Conservation (phyloP, 768 basidiomycete species). For the Lactarius pseudohatsudake region DNA sequence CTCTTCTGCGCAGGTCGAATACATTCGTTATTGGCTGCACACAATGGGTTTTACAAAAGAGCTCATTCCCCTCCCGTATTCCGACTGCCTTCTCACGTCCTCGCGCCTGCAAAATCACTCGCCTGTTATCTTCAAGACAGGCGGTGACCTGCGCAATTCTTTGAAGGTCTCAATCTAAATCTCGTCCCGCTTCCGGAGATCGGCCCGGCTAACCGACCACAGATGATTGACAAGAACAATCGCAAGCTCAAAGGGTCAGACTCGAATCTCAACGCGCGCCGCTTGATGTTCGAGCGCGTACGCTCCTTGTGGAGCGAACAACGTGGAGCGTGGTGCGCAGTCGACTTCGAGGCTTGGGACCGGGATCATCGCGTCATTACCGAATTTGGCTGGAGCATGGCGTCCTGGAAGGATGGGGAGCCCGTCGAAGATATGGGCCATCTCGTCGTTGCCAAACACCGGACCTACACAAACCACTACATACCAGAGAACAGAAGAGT, state of each 20-base stretch:
- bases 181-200: not conserved
- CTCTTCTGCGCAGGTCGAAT: conserved; percentile 83
- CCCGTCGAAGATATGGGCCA: conserved; percentile 55
- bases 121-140: conserved; percentile 55
- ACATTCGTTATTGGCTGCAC: conserved; percentile 80
- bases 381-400: conserved; percentile 76
- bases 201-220: conserved; percentile 16
- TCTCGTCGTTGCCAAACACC: conserved; percentile 63
- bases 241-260: conserved; percentile 69
- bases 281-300: conserved; percentile 65
- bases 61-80: conserved; percentile 72
- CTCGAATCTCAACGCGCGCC: conserved; percentile 52
- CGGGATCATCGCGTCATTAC: conserved; percentile 68
- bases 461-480: conserved; percentile 58
- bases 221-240: conserved; percentile 81
- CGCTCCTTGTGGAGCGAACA: conserved; percentile 62
- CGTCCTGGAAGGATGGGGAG: conserved; percentile 55
- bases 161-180: conserved; percentile 48
- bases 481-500: conserved; percentile 66
- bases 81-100: conserved; percentile 67
- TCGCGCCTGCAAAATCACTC: conserved; percentile 58
- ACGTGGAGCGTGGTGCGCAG: conserved; percentile 68
- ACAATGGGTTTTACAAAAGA: conserved; percentile 64
- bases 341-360: conserved; percentile 89
- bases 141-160: conserved; percentile 53